A percentile compares a stretch with the other conserved stretches of the same genome.
phyloP scores from a whole-genome alignment of 2,329 filamentous ascomycete genomes.

The Xylariaceae sp. region DNA sequence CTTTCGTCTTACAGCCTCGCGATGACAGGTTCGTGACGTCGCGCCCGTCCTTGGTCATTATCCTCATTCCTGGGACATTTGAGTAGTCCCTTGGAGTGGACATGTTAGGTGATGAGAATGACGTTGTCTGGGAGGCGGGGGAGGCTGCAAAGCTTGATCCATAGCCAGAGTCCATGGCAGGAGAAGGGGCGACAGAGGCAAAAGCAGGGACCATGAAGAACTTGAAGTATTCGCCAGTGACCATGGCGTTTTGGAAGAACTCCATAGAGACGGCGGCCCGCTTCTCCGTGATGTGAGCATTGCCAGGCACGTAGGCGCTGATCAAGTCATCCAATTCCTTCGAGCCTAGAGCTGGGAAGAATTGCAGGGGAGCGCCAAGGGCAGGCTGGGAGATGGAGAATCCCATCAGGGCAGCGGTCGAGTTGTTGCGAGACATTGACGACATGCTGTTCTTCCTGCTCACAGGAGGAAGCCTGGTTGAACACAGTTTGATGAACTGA shows the following conservation, averaged over 20 bases:
- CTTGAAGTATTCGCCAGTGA: constrained; percentile 58
- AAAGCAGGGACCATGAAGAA: constrained; percentile 53
- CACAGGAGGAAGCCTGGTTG: constrained; percentile 8
- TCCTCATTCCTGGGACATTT: constrained; percentile 62
- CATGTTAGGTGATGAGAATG: constrained; percentile 30
- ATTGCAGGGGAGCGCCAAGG: constrained; percentile 57
- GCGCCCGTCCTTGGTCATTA: constrained; percentile 61
- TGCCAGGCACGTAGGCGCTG: constrained; percentile 54
- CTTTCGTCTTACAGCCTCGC: constrained; percentile 63
- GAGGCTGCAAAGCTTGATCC: constrained; percentile 48
- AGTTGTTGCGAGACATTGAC: constrained; percentile 37
- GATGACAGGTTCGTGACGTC: constrained; percentile 63
- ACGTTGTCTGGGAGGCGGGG: constrained; percentile 38
- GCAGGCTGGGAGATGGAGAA: constrained; percentile 61
- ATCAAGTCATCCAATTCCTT: constrained; percentile 61
- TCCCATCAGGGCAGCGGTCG: constrained; percentile 40
- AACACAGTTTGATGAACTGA: constrained; percentile 18
- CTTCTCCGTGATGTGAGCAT: constrained; percentile 56
- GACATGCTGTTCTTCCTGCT: constrained; percentile 27
- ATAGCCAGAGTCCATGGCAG: constrained; percentile 45
- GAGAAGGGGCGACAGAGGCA: constrained; percentile 41
- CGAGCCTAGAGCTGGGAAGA: constrained; percentile 64
- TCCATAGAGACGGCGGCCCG: constrained; percentile 56
- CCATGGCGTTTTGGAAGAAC: constrained; percentile 53
- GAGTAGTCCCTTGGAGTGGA: constrained; percentile 44